Evolutionary conservation across 108 stramenopile genomes (phyloP).

Genomic region (Bacterosira constricta): DNA sequence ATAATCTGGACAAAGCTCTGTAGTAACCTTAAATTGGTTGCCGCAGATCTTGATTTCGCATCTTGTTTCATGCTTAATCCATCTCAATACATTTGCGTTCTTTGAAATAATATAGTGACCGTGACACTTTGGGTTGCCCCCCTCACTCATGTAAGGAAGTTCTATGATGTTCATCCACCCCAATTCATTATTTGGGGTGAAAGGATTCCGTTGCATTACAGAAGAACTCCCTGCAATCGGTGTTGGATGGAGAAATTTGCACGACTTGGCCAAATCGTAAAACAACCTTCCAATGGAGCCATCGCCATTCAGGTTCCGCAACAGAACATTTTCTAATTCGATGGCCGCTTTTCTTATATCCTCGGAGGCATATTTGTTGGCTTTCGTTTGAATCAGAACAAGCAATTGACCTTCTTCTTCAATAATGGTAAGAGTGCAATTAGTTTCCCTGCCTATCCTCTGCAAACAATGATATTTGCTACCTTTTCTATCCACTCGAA

Average conservation of each 20-base stretch:
- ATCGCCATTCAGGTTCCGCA: neutral
- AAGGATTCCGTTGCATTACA: slow-evolving; percentile 25
- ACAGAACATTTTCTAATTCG: slow-evolving; percentile 7
- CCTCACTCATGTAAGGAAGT: slow-evolving; percentile 2
- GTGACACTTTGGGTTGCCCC: neutral
- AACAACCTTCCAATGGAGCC: slow-evolving; percentile 17
- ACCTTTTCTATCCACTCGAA: neutral
- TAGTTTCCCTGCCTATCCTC: slow-evolving; percentile 2
- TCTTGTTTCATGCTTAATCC: neutral
- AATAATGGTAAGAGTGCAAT: slow-evolving; percentile 10
- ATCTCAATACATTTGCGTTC: neutral
- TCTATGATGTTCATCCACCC: slow-evolving; percentile 14
- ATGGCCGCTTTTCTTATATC: slow-evolving; percentile 4
- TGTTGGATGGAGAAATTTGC: slow-evolving; percentile 16
- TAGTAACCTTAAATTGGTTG: neutral
- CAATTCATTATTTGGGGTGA: neutral
- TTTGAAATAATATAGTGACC: neutral
- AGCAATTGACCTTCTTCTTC: neutral
- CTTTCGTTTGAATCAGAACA: slow-evolving; percentile 1
- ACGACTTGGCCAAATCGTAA: slow-evolving; percentile 9
- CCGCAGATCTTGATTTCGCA: slow-evolving; percentile 3
- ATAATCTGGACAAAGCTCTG: neutral
- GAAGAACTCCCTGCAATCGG: neutral
- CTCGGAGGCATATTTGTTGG: neutral
- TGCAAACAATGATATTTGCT: neutral